Evolutionary conservation across 2,329 filamentous ascomycete genomes (phyloP), one percentile per base, ranked within the genome.

Genomic region (Pestalotiopsis sp.): DNA sequence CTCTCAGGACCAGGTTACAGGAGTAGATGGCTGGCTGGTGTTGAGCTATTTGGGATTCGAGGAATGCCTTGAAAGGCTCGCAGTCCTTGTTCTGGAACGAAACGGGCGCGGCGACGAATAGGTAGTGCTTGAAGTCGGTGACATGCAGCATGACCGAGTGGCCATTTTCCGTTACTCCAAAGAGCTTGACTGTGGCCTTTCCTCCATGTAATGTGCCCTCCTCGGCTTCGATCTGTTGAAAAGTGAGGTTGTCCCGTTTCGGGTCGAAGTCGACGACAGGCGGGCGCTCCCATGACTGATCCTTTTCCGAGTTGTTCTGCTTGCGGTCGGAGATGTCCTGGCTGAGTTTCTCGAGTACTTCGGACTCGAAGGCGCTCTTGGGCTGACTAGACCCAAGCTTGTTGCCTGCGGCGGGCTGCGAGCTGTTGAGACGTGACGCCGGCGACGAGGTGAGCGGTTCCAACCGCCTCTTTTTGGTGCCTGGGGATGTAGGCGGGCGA

Each of bases 81-180:
- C 94, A 94, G 77, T 99, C 94, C 57, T 90, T 86, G 60, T 90
- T 89, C 36, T 89, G 88, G 79, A 99, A 99, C 31, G 89, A 88
- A 9, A 95, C 84, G 0, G 96, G 96, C 0, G 97, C 96, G 11
- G 93, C 92, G 60, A 98, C 90, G 76, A 97, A 99, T 68, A 99
- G 89, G 78, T 99, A 99, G 79, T 99, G 96, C 74, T 94, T 91
- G 81, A 99, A 99, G 77, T 94, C 93, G 17, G 93, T 97, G 71
- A 99, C 95, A 79, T 99, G 96, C 13, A 99, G 85, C 80, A 99
- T 88, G 52, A 97, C 94, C 3, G 96, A 99, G 80, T 99, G 92
- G 66, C 96, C 96, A 70, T 85, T 79, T 75, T 89, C 81, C 1
- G 94, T 97, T 3, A 98, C 94, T 75, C 96, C 96, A 81, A 98